These are phyloP conservation scores for Populus euphratica DNA, from an alignment of 345 rosid species.

Conservation along the genomic window DNA sequence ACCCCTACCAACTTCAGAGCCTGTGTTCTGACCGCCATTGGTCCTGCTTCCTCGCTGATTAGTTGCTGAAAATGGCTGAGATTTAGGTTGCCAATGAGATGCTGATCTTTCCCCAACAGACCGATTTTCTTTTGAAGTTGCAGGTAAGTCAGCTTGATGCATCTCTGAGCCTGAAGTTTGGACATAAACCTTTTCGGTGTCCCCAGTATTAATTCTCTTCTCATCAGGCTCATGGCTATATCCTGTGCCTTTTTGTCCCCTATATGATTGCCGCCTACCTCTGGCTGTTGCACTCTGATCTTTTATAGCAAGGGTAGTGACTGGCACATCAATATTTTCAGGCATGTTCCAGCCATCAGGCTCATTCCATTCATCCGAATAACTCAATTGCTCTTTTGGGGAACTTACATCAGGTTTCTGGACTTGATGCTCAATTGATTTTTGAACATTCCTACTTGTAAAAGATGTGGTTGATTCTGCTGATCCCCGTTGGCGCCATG, in stretches of 20 bases:
- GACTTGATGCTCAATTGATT: conserved; percentile 38
- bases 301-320: conserved; percentile 34
- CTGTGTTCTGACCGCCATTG: conserved; percentile 34
- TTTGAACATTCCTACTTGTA: conserved; percentile 36
- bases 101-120: conserved; percentile 45
- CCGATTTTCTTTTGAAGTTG: conserved; percentile 58
- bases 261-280: conserved; percentile 51
- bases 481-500: conserved; percentile 66
- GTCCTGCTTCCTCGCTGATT: conserved; percentile 42
- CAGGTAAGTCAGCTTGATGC: conserved; percentile 35
- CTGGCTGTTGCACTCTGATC: conserved; percentile 49
- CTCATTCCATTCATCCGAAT: conserved; percentile 42
- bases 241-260: conserved; percentile 47
- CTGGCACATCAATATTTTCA: conserved; percentile 34
- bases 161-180: conserved; percentile 43
- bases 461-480: conserved; percentile 38
- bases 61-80: conserved; percentile 36
- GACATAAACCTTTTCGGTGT: conserved; percentile 31
- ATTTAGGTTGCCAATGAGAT: conserved; percentile 76
- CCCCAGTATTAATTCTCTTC: conserved; percentile 45
- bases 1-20: conserved; percentile 36
- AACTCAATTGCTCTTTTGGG: conserved; percentile 44
- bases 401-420: conserved; percentile 36
- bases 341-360: conserved; percentile 62
- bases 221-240: conserved; percentile 44